phyloP scores from a whole-genome alignment of 2,329 filamentous ascomycete genomes.

The Nigrospora oryzae region DNA sequence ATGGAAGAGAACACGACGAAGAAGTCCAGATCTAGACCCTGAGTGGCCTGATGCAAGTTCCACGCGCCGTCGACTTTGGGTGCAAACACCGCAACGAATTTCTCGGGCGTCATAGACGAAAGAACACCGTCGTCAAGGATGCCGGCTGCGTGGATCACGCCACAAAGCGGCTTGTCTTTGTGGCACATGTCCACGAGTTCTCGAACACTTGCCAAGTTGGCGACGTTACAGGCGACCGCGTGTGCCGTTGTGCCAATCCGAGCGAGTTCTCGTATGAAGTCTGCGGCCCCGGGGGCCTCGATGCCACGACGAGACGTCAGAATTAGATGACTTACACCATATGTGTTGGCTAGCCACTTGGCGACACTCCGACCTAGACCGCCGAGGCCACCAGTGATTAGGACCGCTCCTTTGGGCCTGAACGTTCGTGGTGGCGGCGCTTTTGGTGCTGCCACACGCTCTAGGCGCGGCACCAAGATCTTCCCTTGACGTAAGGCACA shows the following conservation, averaged over 20 bases:
- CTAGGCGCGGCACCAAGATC: slow-evolving; percentile 13
- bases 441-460: slow-evolving; percentile 2
- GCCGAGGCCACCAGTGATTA: slow-evolving; percentile 19
- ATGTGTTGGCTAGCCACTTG: slow-evolving; percentile 12
- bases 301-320: slow-evolving; percentile 18
- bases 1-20: slow-evolving; percentile 19
- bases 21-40: slow-evolving; percentile 13
- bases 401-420: slow-evolving; percentile 11
- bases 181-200: slow-evolving; percentile 13
- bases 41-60: slow-evolving; percentile 15
- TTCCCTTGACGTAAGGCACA: slow-evolving; percentile 9
- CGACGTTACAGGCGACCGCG: slow-evolving; percentile 14
- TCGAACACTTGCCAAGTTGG: slow-evolving; percentile 9
- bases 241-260: slow-evolving; percentile 12
- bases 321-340: slow-evolving; percentile 17
- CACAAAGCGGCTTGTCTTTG: slow-evolving; percentile 17
- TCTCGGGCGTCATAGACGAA: slow-evolving; percentile 15
- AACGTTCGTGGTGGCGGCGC: not conserved
- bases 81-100: slow-evolving; percentile 11
- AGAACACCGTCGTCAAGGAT: slow-evolving; percentile 16
- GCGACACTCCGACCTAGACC: slow-evolving; percentile 16
- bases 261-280: slow-evolving; percentile 13
- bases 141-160: slow-evolving; percentile 20
- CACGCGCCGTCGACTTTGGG: slow-evolving; percentile 17
- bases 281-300: slow-evolving; percentile 13